phyloP scores from a whole-genome alignment of 2,329 filamentous ascomycete genomes.

The Epicoccum sorghinum region DNA sequence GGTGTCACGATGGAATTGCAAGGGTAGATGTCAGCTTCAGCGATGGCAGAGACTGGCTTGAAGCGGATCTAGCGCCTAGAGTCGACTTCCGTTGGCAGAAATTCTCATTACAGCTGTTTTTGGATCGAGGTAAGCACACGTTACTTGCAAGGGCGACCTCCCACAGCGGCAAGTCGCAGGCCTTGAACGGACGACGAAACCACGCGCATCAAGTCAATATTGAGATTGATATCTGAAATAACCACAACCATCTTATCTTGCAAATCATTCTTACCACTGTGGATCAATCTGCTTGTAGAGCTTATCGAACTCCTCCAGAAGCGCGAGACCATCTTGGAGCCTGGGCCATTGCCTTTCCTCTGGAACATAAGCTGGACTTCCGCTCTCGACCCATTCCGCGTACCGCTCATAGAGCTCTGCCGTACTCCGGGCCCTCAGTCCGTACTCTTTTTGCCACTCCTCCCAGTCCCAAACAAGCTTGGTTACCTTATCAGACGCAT shows the following conservation, averaged over 20 bases:
- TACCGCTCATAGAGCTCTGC: slow-evolving; percentile 41
- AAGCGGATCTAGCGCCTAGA: not conserved
- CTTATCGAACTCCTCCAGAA: slow-evolving; percentile 52
- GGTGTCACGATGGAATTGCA: slow-evolving; percentile 28
- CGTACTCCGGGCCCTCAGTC: slow-evolving; percentile 28
- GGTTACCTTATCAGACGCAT: slow-evolving; percentile 32
- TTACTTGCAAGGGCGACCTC: slow-evolving; percentile 1
- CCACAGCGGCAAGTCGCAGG: not conserved
- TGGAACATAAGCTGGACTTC: slow-evolving; percentile 4
- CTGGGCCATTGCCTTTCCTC: slow-evolving; percentile 39
- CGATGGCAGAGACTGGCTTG: slow-evolving; percentile 17
- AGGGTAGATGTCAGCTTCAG: slow-evolving; percentile 28
- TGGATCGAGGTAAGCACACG: not conserved
- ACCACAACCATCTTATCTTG: not conserved
- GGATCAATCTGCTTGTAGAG: slow-evolving; percentile 23
- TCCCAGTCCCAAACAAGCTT: slow-evolving; percentile 52
- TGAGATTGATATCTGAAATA: not conserved
- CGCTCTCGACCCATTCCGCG: slow-evolving; percentile 29
- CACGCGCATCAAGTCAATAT: not conserved
- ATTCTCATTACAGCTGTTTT: not conserved
- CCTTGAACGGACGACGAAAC: not conserved
- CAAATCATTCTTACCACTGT: not conserved
- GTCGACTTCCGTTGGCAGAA: slow-evolving; percentile 7
- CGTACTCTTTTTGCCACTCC: slow-evolving; percentile 40
- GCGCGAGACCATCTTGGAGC: slow-evolving; percentile 52